phyloP scores from a whole-genome alignment of 768 basidiomycete species.

The Fistulinella prunicolor region DNA sequence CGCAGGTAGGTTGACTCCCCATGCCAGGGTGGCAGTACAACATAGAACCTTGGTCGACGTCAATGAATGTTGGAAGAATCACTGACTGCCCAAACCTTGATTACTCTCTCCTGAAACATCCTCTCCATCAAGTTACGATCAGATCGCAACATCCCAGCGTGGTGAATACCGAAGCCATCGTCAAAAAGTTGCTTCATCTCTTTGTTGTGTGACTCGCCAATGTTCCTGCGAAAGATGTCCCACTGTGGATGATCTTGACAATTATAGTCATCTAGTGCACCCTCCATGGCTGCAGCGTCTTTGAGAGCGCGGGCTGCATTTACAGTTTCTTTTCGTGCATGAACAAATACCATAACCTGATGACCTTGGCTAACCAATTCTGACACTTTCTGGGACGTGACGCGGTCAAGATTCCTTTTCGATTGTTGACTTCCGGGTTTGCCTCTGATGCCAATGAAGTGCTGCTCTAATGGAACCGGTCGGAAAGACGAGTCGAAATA shows the following conservation, averaged over 20 bases:
- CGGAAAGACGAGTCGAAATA: conserved; percentile 98
- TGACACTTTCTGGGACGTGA: conserved; percentile 87
- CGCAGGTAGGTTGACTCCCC: conserved; percentile 99
- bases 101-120: conserved; percentile 86
- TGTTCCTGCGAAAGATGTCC: conserved; percentile 68
- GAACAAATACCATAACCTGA: conserved; percentile 99
- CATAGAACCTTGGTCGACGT: conserved; percentile 71
- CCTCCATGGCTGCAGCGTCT: conserved; percentile 73
- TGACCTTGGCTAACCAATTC: conserved; percentile 88
- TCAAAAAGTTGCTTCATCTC: conserved; percentile 97
- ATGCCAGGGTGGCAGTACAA: conserved; percentile 97
- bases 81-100: conserved; percentile 61
- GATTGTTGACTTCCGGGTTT: conserved; percentile 72
- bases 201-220: conserved; percentile 83
- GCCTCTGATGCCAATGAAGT: conserved; percentile 91
- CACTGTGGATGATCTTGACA: conserved; percentile 80
- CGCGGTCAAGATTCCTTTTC: conserved; percentile 83
- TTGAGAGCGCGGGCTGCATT: conserved; percentile 80
- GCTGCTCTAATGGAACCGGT: conserved; percentile 95
- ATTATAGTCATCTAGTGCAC: conserved; percentile 71
- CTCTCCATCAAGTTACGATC: conserved; percentile 95
- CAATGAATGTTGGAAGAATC: not conserved
- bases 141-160: conserved; percentile 94
- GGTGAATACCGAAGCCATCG: conserved; percentile 93
- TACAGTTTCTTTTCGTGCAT: conserved; percentile 97